Conservation (phyloP, 495 filamentous ascomycete species). For the Durotheca rogersii region DNA sequence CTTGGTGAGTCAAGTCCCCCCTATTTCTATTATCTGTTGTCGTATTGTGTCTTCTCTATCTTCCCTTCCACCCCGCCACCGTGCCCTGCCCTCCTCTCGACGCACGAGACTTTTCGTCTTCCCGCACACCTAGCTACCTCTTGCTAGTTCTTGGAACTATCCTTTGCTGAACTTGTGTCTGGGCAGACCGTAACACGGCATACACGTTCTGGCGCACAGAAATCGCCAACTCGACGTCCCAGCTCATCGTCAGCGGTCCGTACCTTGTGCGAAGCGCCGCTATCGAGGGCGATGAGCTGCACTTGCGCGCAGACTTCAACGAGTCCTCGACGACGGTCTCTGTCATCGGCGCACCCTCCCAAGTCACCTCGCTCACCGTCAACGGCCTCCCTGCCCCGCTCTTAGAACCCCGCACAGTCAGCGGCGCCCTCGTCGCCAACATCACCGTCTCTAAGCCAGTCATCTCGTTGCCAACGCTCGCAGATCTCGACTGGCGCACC, state of each 20-base stretch:
- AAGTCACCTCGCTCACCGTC: constrained; percentile 55
- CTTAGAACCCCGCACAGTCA: no score
- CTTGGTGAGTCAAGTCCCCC: constrained; percentile 41
- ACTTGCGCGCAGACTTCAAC: constrained; percentile 72
- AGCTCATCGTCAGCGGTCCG: constrained; percentile 67
- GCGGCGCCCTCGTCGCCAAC: constrained; percentile 35
- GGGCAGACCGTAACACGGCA: constrained; percentile 62
- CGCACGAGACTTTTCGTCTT: no score
- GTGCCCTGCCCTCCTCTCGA: no score
- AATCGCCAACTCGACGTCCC: constrained; percentile 36
- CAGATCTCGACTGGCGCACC: constrained; percentile 64
- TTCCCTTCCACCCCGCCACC: no score
- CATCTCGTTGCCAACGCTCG: no score
- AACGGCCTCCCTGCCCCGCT: constrained; percentile 57
- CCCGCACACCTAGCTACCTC: no score
- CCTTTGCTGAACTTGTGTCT: no score
- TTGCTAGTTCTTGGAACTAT: no score
- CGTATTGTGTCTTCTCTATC: no score
- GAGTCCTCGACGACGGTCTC: constrained; percentile 61
- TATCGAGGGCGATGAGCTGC: constrained; percentile 50
- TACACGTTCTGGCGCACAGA: constrained; percentile 75
- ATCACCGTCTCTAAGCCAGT: constrained; percentile 55
- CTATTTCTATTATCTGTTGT: no score
- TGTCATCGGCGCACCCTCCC: constrained; percentile 59
- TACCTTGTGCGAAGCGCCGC: constrained; percentile 71